Conservation (phyloP, 2,329 filamentous ascomycete species). For the Trichoderma arundinaceum region DNA sequence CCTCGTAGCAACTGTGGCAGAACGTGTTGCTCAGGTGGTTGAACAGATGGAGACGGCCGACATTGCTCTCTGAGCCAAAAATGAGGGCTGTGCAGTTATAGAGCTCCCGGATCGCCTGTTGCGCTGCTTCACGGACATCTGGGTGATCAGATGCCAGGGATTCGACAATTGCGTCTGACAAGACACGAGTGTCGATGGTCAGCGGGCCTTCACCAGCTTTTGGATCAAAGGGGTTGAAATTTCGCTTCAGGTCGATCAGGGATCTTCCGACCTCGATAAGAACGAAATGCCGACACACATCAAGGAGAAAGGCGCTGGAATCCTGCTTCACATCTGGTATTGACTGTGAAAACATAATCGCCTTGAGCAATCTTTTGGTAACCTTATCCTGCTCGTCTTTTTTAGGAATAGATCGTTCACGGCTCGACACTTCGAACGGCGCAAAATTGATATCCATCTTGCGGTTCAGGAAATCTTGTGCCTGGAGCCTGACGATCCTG, state of each 20-base stretch:
- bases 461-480: conserved; percentile 77
- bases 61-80: conserved; percentile 74
- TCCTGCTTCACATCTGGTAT: conserved; percentile 79
- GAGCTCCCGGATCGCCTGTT: conserved; percentile 77
- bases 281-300: conserved; percentile 87
- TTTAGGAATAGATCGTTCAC: conserved; percentile 83
- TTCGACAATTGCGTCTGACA: conserved; percentile 89
- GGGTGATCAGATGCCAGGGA: conserved; percentile 84
- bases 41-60: conserved; percentile 84
- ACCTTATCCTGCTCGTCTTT: conserved; percentile 82
- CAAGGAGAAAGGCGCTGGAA: conserved; percentile 75
- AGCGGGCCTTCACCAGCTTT: conserved; percentile 85
- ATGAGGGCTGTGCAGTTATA: conserved; percentile 78
- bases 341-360: conserved; percentile 83
- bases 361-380: conserved; percentile 86
- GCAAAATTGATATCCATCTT: conserved; percentile 75
- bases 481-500: conserved; percentile 82
- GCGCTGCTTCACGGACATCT: conserved; percentile 80
- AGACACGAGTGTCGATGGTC: conserved; percentile 81
- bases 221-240: conserved; percentile 79
- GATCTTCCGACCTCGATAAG: conserved; percentile 87
- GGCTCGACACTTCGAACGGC: conserved; percentile 75
- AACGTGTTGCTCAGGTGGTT: conserved; percentile 80
- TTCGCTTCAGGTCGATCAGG: conserved; percentile 80
- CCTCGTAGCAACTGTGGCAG: conserved; percentile 93